Evolutionary conservation across 1,284 basidiomycete genomes (phyloP).

Genomic region (Apiotrichum mycotoxinovorans): DNA sequence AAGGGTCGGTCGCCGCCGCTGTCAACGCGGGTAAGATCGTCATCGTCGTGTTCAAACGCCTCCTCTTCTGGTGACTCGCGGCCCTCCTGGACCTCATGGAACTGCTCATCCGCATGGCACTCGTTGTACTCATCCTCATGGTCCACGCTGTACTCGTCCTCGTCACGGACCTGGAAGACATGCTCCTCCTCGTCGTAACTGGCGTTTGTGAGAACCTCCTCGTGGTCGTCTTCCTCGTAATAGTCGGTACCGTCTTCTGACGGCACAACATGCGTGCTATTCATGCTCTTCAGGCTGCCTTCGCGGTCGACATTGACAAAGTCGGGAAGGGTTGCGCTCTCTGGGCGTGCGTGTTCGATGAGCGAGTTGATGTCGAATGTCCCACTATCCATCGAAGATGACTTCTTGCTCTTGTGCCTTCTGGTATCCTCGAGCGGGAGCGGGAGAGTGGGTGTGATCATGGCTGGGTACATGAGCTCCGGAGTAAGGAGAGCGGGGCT

Average conservation of each 20-base stretch:
- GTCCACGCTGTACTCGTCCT: not conserved
- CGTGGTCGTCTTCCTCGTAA: not conserved
- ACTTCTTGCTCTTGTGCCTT: not conserved
- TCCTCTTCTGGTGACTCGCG: not conserved
- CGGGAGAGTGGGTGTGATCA: not conserved
- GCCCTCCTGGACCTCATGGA: not conserved
- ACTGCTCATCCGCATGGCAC: too few species aligned
- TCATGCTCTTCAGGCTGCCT: not conserved
- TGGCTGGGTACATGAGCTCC: not conserved
- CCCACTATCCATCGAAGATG: not conserved
- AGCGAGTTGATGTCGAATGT: slow-evolving; percentile 1
- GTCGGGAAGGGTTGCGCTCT: slow-evolving; percentile 1
- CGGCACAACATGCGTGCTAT: not conserved
- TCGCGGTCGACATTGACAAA: slow-evolving; percentile 1
- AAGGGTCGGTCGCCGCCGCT: too few species aligned
- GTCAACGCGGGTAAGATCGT: not conserved
- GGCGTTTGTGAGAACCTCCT: not conserved
- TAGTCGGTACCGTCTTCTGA: not conserved
- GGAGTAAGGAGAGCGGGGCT: not conserved
- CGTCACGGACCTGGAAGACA: not conserved
- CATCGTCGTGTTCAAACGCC: not conserved
- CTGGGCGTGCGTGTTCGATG: not conserved
- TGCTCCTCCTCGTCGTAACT: not conserved
- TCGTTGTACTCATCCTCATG: not conserved
- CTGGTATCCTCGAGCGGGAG: not conserved